phyloP scores from a whole-genome alignment of 768 basidiomycete genomes.

The Agrocybe chaxingu region DNA sequence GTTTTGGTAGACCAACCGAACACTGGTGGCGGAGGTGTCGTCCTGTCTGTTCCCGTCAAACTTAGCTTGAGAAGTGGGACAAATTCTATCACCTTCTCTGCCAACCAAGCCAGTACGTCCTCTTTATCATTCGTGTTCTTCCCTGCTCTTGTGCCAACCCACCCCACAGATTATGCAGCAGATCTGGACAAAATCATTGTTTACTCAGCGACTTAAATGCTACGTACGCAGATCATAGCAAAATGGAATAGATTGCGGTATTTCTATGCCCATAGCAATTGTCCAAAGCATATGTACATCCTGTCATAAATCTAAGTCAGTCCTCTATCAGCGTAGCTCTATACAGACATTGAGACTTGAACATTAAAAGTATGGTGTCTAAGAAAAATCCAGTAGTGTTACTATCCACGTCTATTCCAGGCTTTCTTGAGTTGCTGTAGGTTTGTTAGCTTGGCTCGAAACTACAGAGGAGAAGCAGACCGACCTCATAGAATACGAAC shows the following conservation, averaged over 20 bases:
- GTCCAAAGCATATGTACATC: not conserved
- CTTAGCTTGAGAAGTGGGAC: conserved; percentile 45
- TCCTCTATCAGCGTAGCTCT: not conserved
- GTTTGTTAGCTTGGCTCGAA: conserved; percentile 1
- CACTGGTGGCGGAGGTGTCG: conserved; percentile 50
- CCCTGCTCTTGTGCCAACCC: not conserved
- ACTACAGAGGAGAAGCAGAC: conserved; percentile 5
- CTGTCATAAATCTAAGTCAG: not conserved
- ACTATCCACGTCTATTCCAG: conserved; percentile 58
- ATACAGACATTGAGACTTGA: not conserved
- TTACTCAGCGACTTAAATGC: conserved; percentile 37
- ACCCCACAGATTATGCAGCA: conserved; percentile 46
- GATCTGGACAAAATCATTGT: conserved; percentile 63
- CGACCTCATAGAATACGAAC: conserved; percentile 83
- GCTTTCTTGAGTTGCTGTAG: conserved; percentile 67
- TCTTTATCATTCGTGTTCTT: not conserved
- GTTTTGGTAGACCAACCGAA: conserved; percentile 56
- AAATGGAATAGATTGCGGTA: not conserved
- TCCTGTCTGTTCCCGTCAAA: conserved; percentile 56
- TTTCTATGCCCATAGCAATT: not conserved
- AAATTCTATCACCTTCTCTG: conserved; percentile 48
- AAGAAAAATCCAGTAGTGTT: not conserved
- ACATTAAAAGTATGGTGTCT: too few species aligned
- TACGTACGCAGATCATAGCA: not conserved
- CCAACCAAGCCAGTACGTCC: conserved; percentile 47